Conservation (phyloP, 345 rosid species). For the Gossypioides kirkii region DNA sequence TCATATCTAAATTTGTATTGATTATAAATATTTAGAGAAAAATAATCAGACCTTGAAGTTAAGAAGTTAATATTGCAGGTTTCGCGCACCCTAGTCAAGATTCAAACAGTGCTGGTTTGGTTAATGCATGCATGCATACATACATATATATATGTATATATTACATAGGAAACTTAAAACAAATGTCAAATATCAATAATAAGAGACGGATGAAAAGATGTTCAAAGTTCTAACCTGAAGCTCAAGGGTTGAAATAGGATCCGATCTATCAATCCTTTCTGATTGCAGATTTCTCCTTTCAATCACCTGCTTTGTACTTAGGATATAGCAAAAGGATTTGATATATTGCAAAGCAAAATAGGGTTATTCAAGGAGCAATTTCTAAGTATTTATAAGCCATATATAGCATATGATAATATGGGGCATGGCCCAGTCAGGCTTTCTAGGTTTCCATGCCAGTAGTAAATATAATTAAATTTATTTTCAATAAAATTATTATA, state of each 20-base stretch:
- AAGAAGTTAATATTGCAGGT: background rate
- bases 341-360: background rate
- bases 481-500: too few relatives aligned
- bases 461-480: background rate
- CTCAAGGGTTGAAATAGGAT: constrained; percentile 27
- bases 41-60: background rate
- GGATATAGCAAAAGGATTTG: background rate
- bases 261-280: constrained; percentile 15
- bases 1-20: too few relatives aligned
- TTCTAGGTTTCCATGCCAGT: background rate
- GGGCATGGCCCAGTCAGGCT: background rate
- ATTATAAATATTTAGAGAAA: too few relatives aligned
- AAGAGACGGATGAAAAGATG: background rate
- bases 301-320: constrained; percentile 31
- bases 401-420: background rate
- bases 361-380: background rate
- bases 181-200: background rate
- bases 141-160: too few relatives aligned
- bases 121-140: too few relatives aligned
- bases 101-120: too few relatives aligned
- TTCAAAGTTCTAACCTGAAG: constrained; percentile 23
- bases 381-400: background rate
- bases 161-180: background rate
- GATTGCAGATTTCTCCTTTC: constrained; percentile 25
- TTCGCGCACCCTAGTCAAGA: background rate